phyloP scores from a whole-genome alignment of 225 moss, liverwort and hornwort genomes.

The Rhytidiadelphus loreus region DNA sequence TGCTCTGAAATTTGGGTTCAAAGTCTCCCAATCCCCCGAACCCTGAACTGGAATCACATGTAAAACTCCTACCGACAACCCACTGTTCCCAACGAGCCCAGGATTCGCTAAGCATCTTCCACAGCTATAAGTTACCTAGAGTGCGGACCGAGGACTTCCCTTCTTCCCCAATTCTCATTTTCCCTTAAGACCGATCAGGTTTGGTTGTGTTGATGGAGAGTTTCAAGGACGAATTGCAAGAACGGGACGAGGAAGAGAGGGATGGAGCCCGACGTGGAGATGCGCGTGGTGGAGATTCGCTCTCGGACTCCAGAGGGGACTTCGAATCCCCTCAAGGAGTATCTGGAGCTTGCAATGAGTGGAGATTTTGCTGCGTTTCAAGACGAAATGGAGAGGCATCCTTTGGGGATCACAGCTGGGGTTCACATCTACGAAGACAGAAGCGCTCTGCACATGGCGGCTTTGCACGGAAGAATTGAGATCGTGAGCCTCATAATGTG shows the following conservation, averaged over 20 bases:
- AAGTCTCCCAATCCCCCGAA: too few relatives aligned
- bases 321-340: neutral
- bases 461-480: neutral
- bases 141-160: neutral
- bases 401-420: neutral
- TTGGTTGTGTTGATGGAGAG: neutral
- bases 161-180: neutral
- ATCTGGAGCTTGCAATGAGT: neutral
- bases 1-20: too few relatives aligned
- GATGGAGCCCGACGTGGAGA: neutral
- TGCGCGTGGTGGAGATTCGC: neutral
- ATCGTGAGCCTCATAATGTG: neutral
- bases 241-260: neutral
- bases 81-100: fast-evolving
- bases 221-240: neutral
- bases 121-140: neutral
- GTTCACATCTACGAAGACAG: neutral
- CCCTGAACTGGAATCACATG: too few relatives aligned
- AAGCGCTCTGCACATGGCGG: neutral
- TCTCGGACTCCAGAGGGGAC: neutral
- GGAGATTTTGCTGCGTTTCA: neutral
- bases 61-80: too few relatives aligned
- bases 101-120: neutral
- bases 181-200: too few relatives aligned
- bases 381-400: neutral